Evolutionary conservation across 2,329 filamentous ascomycete genomes (phyloP).

Genomic region (Diaporthe nobilis): DNA sequence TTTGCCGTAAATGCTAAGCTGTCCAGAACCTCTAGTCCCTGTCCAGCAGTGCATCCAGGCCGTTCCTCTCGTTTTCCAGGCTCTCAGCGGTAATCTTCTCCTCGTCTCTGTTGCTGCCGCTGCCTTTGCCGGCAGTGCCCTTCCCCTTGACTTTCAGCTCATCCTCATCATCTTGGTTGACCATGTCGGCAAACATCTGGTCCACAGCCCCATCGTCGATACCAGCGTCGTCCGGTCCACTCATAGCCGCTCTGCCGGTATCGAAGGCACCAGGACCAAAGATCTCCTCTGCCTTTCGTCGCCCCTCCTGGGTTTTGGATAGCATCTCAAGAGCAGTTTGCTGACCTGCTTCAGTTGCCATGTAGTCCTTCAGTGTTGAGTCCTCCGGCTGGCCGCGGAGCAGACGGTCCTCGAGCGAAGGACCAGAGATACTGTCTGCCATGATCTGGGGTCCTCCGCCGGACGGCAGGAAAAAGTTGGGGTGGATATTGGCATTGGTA

Average conservation of each 20-base stretch:
- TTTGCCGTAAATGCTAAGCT: background rate
- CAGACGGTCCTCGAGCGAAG: slow-evolving; percentile 66
- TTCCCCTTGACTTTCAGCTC: slow-evolving; percentile 53
- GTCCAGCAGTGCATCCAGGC: slow-evolving; percentile 61
- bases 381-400: slow-evolving; percentile 57
- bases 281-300: slow-evolving; percentile 64
- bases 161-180: slow-evolving; percentile 66
- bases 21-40: slow-evolving; percentile 51
- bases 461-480: slow-evolving; percentile 57
- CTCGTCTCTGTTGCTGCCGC: slow-evolving; percentile 12
- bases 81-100: slow-evolving; percentile 56
- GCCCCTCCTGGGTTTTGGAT: slow-evolving; percentile 63
- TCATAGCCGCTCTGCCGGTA: background rate
- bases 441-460: slow-evolving; percentile 60
- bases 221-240: slow-evolving; percentile 43
- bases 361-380: slow-evolving; percentile 62
- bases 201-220: slow-evolving; percentile 64
- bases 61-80: slow-evolving; percentile 61
- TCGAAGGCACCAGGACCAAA: slow-evolving; percentile 66
- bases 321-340: slow-evolving; percentile 68
- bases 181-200: slow-evolving; percentile 70
- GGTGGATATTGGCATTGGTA: slow-evolving; percentile 53
- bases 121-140: slow-evolving; percentile 16
- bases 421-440: slow-evolving; percentile 54
- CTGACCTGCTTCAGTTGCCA: slow-evolving; percentile 58